These are phyloP conservation scores for Wolfiporia cocos DNA, from an alignment of 1,284 basidiomycete species.

Conservation along the genomic window DNA sequence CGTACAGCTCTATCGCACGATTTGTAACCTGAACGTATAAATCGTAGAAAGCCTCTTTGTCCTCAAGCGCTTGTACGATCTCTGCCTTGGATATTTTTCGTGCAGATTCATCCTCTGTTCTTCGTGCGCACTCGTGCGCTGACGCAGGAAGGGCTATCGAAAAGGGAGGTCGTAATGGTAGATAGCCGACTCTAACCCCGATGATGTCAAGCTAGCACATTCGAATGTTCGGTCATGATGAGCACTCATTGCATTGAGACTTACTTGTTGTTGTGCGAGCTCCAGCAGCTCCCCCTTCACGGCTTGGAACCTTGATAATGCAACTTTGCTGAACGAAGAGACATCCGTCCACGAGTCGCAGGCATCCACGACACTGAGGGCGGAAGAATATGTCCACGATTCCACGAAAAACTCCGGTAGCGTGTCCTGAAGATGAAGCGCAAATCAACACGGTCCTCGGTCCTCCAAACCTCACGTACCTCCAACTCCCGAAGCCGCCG, in stretches of 20 bases:
- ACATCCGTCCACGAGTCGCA: constrained; percentile 71
- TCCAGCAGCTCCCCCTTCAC: constrained; percentile 81
- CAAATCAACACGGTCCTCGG: constrained; percentile 71
- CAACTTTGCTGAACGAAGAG: constrained; percentile 36
- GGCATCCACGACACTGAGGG: constrained; percentile 80
- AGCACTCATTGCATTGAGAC: neutral
- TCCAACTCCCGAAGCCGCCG: constrained; percentile 69
- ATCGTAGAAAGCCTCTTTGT: constrained; percentile 62
- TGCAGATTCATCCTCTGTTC: constrained; percentile 15
- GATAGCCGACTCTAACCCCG: constrained; percentile 65
- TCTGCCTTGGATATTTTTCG: constrained; percentile 55
- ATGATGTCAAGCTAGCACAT: constrained; percentile 69
- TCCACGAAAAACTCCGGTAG: constrained; percentile 84
- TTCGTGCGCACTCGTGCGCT: constrained; percentile 10
- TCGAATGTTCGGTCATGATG: neutral
- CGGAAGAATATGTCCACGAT: constrained; percentile 92
- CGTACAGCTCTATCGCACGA: constrained; percentile 79
- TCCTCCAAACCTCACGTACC: constrained; percentile 50
- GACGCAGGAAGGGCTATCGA: constrained; percentile 34
- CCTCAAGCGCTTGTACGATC: constrained; percentile 54
- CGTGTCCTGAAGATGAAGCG: constrained; percentile 53
- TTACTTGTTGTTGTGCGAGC: constrained; percentile 75
- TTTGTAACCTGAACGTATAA: constrained; percentile 73
- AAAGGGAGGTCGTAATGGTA: constrained; percentile 73
- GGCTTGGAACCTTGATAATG: constrained; percentile 49